Conservation (phyloP, 495 filamentous ascomycete genomes). For the Xylaria sp. region DNA sequence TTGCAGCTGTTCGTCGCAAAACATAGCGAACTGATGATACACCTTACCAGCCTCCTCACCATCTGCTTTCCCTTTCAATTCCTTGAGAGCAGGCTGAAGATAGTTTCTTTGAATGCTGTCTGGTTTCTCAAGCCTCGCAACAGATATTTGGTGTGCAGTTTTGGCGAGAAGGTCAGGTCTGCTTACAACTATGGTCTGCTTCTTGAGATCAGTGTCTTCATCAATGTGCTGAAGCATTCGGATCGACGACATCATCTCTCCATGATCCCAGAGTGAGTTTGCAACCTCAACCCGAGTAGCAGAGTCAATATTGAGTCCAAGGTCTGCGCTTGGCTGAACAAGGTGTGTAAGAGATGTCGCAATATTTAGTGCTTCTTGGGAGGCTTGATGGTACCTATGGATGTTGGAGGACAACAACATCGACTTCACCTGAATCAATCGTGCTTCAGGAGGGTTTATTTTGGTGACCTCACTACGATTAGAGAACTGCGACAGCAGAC, state of each 20-base stretch:
- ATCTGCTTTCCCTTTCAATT: conserved; percentile 71
- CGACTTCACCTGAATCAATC: conserved; percentile 72
- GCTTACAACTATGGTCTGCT: conserved; percentile 75
- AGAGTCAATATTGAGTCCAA: conserved; percentile 78
- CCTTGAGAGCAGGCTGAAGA: conserved; percentile 79
- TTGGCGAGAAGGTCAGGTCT: conserved; percentile 84
- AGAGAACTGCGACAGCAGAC: conserved; percentile 72
- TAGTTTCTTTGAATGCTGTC: conserved; percentile 87
- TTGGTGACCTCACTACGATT: conserved; percentile 65
- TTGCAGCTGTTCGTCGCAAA: conserved; percentile 92
- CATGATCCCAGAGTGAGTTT: conserved; percentile 92
- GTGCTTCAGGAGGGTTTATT: conserved; percentile 65
- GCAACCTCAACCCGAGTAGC: conserved; percentile 80
- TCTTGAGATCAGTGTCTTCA: conserved; percentile 64
- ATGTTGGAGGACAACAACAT: conserved; percentile 77
- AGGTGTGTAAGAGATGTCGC: conserved; percentile 81
- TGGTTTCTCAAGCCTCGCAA: conserved; percentile 91
- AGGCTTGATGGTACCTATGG: conserved; percentile 76
- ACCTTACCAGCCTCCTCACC: conserved; percentile 84
- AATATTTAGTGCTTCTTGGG: conserved; percentile 84
- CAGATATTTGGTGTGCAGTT: conserved; percentile 85
- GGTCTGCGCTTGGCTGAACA: conserved; percentile 65
- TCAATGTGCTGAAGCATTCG: conserved; percentile 81
- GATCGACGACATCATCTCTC: conserved; percentile 90
- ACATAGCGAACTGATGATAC: conserved; percentile 91